Evolutionary conservation across 2,329 filamentous ascomycete genomes (phyloP).

Genomic region (Pseudogymnoascus sp.): DNA sequence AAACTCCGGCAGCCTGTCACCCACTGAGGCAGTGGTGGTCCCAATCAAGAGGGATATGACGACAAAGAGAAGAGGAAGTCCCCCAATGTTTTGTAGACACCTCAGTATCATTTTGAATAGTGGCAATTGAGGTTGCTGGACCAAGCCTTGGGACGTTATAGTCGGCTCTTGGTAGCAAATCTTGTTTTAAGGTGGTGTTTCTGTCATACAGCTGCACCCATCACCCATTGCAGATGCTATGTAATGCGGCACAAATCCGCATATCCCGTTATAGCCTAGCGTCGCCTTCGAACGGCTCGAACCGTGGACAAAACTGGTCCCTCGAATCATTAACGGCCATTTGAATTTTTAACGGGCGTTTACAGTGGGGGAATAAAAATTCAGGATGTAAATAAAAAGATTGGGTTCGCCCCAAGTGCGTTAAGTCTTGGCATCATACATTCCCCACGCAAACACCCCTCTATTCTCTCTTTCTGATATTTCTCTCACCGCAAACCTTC

Average conservation of each 20-base stretch:
- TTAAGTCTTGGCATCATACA: slow-evolving; percentile 2
- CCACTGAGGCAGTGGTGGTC: slow-evolving; percentile 60
- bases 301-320: background rate
- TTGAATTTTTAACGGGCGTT: background rate
- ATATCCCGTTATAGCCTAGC: background rate
- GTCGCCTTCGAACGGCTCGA: background rate
- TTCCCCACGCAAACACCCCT: slow-evolving; percentile 4
- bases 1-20: slow-evolving; percentile 83
- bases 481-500: background rate
- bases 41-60: slow-evolving; percentile 27
- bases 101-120: slow-evolving; percentile 19
- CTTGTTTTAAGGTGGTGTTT: background rate
- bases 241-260: background rate
- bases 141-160: background rate
- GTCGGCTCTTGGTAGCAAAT: background rate
- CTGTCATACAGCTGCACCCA: background rate
- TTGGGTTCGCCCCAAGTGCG: background rate
- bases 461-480: background rate
- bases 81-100: slow-evolving; percentile 4
- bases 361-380: slow-evolving; percentile 1
- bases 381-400: slow-evolving; percentile 1
- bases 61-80: slow-evolving; percentile 12
- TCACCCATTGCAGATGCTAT: background rate
- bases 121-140: background rate
- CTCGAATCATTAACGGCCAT: background rate